Evolutionary conservation across 1,284 basidiomycete genomes (phyloP).

Genomic region (Pholiota adiposa): DNA sequence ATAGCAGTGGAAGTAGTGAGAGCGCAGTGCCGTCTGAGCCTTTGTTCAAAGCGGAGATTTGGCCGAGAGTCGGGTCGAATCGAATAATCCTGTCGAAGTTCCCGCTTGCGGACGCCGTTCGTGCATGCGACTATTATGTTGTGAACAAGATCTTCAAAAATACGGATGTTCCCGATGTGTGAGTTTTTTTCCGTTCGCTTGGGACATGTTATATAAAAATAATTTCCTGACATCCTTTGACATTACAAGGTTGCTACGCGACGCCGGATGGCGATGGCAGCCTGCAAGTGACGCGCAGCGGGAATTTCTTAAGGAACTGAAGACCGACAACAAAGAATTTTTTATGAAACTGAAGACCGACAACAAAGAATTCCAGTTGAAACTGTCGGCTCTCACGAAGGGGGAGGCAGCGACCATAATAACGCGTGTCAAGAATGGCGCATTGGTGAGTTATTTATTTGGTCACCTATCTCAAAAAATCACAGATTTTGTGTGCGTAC

Average conservation of each 20-base stretch:
- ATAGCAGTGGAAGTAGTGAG: background rate
- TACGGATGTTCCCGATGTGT: slow-evolving; percentile 52
- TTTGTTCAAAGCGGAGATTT: slow-evolving; percentile 25
- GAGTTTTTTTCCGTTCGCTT: too few relatives aligned
- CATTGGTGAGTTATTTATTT: slow-evolving; percentile 47
- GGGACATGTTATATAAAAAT: too few relatives aligned
- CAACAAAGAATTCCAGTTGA: background rate
- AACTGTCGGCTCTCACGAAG: slow-evolving; percentile 54
- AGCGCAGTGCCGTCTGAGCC: background rate
- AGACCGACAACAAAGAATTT: slow-evolving; percentile 44
- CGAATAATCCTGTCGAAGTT: slow-evolving; percentile 57
- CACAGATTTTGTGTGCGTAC: too few relatives aligned
- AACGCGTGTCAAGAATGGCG: slow-evolving; percentile 78
- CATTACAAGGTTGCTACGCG: slow-evolving; percentile 62
- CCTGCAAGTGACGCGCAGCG: slow-evolving; percentile 74
- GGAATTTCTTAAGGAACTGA: slow-evolving; percentile 62
- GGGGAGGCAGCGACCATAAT: slow-evolving; percentile 82
- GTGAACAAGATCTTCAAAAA: slow-evolving; percentile 56
- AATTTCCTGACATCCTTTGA: too few relatives aligned
- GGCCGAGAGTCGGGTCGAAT: slow-evolving; percentile 50
- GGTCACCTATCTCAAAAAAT: slow-evolving; percentile 5
- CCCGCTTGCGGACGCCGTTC: slow-evolving; percentile 60
- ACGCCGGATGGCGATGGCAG: slow-evolving; percentile 74
- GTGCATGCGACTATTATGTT: slow-evolving; percentile 73
- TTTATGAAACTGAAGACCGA: slow-evolving; percentile 60